A percentile compares a stretch with the other conserved stretches of the same genome.
Conservation (phyloP, 371 early-diverging fungal genomes). For the Chytridium lagenaria region DNA sequence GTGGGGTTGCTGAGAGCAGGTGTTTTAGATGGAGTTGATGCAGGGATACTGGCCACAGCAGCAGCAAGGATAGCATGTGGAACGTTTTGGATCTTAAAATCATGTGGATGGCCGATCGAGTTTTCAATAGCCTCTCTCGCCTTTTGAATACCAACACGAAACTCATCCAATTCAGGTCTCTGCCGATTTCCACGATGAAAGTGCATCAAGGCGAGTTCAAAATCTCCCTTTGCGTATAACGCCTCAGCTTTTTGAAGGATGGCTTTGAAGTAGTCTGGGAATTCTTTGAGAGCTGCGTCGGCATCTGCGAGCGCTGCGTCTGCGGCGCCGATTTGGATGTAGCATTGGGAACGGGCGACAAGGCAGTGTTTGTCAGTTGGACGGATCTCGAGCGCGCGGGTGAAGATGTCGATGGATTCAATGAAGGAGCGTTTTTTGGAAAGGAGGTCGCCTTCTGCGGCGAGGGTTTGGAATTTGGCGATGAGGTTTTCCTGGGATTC, state of each 20-base stretch:
- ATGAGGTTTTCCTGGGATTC: conserved; percentile 44
- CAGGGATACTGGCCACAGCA: not conserved
- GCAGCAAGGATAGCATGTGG: too few species aligned
- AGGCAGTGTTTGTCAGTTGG: conserved; percentile 57
- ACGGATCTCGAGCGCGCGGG: conserved; percentile 53
- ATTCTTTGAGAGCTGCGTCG: conserved; percentile 48
- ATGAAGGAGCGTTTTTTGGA: conserved; percentile 48
- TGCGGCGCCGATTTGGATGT: conserved; percentile 51
- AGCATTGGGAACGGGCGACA: conserved; percentile 57
- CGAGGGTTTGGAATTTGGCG: conserved; percentile 54
- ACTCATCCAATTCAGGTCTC: conserved; percentile 58
- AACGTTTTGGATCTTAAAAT: conserved; percentile 35
- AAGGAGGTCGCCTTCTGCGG: conserved; percentile 59
- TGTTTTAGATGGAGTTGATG: not conserved
- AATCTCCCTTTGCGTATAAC: conserved; percentile 59
- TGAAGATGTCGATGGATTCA: conserved; percentile 53
- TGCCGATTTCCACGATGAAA: conserved; percentile 59
- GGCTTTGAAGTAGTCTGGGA: conserved; percentile 53
- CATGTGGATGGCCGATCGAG: conserved; percentile 52
- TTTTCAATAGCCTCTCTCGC: conserved; percentile 62
- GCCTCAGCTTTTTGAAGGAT: conserved; percentile 60
- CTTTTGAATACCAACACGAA: conserved; percentile 59
- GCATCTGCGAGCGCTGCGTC: conserved; percentile 52
- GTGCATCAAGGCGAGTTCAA: conserved; percentile 59
- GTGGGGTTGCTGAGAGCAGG: not conserved